These are phyloP conservation scores for Zizania latifolia DNA, from an alignment of 176 grass and related monocot genomes.

Conservation along the genomic window DNA sequence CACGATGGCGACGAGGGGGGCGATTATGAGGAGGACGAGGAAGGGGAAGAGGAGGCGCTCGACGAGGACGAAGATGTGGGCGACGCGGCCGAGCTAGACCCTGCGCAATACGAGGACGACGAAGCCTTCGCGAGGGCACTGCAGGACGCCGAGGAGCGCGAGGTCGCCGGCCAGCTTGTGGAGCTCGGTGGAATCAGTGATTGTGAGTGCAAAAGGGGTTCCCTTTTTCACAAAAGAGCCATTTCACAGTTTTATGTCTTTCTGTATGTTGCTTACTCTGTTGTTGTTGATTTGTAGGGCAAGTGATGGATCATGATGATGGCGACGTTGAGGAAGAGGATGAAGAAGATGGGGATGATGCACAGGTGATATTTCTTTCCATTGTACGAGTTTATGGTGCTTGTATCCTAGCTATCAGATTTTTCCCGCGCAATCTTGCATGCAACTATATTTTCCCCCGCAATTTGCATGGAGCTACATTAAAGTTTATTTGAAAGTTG, in stretches of 20 bases:
- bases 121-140: slow-evolving; percentile 75
- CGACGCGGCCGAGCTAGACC: slow-evolving; percentile 27
- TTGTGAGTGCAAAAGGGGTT: slow-evolving; percentile 24
- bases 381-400: background rate
- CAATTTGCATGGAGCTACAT: no score
- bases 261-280: background rate
- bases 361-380: slow-evolving; percentile 40
- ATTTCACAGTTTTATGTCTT: background rate
- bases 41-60: slow-evolving; percentile 30
- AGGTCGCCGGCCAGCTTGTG: slow-evolving; percentile 66
- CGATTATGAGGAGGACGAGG: slow-evolving; percentile 42
- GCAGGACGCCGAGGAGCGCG: slow-evolving; percentile 62
- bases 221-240: background rate
- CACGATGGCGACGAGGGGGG: slow-evolving; percentile 31
- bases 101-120: slow-evolving; percentile 45
- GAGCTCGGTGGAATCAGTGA: slow-evolving; percentile 61
- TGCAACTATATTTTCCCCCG: no score
- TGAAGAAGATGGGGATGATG: slow-evolving; percentile 40
- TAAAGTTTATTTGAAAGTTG: no score
- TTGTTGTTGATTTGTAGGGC: slow-evolving; percentile 45
- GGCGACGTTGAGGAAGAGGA: slow-evolving; percentile 29
- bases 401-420: no score
- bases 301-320: slow-evolving; percentile 47
- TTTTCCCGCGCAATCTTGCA: no score
- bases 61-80: slow-evolving; percentile 38